Conservation (phyloP, 2,329 filamentous ascomycete species). For the Penicillium janthinellum region DNA sequence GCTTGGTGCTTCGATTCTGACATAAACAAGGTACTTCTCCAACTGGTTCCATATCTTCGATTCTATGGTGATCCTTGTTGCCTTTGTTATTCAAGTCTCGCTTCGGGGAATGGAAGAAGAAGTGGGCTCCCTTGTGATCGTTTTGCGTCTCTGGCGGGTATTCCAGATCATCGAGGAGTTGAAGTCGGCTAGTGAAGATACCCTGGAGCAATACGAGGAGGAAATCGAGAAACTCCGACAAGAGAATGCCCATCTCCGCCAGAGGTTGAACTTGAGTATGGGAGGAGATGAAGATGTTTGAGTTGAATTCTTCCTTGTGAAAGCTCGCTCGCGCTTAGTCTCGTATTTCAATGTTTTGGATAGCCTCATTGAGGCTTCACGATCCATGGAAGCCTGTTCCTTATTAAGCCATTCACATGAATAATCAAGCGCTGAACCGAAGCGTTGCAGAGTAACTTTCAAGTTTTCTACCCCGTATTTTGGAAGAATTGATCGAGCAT, state of each 20-base stretch:
- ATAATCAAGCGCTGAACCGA: background rate
- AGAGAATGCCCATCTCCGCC: slow-evolving; percentile 10
- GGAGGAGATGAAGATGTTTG: background rate
- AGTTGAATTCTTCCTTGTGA: background rate
- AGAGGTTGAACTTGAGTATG: slow-evolving; percentile 1
- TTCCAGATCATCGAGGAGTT: slow-evolving; percentile 73
- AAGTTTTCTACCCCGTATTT: background rate
- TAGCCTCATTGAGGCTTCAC: too few relatives aligned
- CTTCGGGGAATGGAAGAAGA: slow-evolving; percentile 54
- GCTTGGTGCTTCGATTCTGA: background rate
- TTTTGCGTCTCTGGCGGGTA: slow-evolving; percentile 68
- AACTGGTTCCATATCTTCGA: slow-evolving; percentile 67
- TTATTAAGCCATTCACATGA: background rate
- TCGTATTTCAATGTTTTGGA: background rate
- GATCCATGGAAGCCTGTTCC: background rate
- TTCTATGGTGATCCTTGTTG: slow-evolving; percentile 61
- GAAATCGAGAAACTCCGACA: slow-evolving; percentile 48
- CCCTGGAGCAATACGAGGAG: slow-evolving; percentile 60
- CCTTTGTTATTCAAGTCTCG: slow-evolving; percentile 64
- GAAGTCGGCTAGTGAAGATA: slow-evolving; percentile 63
- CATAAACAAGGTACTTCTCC: slow-evolving; percentile 54
- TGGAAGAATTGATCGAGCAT: slow-evolving; percentile 17
- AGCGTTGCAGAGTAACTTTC: background rate
- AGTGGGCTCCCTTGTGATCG: slow-evolving; percentile 60
- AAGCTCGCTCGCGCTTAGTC: background rate